phyloP scores from a whole-genome alignment of 345 rosid species.

The Lepidium didymum region DNA sequence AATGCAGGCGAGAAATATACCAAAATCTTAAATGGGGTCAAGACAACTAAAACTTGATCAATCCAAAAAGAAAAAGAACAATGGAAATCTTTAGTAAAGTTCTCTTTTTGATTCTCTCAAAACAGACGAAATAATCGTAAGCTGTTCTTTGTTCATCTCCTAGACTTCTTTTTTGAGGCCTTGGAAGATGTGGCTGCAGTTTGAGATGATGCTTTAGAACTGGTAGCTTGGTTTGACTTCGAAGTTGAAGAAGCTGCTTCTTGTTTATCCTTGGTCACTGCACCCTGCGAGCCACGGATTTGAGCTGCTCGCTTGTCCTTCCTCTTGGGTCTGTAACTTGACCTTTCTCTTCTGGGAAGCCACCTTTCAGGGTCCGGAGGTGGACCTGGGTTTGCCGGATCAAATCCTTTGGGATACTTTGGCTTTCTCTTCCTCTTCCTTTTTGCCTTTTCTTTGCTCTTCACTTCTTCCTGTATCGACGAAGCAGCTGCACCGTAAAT shows the following conservation, averaged over 20 bases:
- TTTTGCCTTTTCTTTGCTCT: conserved; percentile 72
- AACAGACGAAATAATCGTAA: neutral
- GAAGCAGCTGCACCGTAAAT: conserved; percentile 42
- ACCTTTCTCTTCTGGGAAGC: conserved; percentile 95
- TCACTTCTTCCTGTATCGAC: conserved; percentile 47
- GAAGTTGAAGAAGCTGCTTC: conserved; percentile 41
- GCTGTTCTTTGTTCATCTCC: conserved; percentile 36
- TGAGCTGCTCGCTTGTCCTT: conserved; percentile 96
- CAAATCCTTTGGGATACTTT: conserved; percentile 94
- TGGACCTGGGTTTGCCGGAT: conserved; percentile 93
- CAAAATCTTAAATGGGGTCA: conserved; percentile 11
- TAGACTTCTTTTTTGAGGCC: conserved; percentile 86
- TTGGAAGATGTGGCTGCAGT: conserved; percentile 43
- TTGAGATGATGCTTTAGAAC: conserved; percentile 3
- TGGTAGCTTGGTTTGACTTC: conserved; percentile 33
- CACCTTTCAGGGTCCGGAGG: conserved; percentile 98
- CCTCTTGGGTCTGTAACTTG: conserved; percentile 88
- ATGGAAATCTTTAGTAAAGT: neutral
- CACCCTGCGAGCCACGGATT: conserved; percentile 91
- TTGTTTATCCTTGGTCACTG: conserved; percentile 67
- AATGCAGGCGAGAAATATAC: neutral
- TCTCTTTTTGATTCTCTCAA: neutral
- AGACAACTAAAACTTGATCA: conserved; percentile 8
- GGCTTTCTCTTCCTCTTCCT: conserved; percentile 99
- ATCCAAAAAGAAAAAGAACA: conserved; percentile 1